Evolutionary conservation across 2,329 filamentous ascomycete species (phyloP).

Genomic region (Parasarocladium wereldwijsianum): DNA sequence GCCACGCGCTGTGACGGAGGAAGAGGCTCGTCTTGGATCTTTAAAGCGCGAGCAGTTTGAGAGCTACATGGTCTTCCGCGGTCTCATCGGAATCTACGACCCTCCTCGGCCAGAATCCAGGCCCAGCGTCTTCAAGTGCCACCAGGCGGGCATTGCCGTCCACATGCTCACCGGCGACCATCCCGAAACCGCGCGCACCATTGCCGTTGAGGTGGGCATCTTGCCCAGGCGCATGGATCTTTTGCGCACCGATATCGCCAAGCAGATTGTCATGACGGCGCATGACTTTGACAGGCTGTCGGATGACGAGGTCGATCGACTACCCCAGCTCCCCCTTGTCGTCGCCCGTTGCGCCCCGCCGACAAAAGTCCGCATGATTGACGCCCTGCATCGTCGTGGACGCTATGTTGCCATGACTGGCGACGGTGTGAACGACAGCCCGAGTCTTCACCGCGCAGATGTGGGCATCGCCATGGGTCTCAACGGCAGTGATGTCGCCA

Average conservation of each 20-base stretch:
- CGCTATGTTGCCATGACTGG: slow-evolving; percentile 55
- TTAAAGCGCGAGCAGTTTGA: slow-evolving; percentile 22
- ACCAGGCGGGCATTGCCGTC: slow-evolving; percentile 43
- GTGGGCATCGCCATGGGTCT: slow-evolving; percentile 56
- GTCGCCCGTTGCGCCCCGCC: slow-evolving; percentile 56
- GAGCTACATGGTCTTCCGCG: slow-evolving; percentile 43
- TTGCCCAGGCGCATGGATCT: slow-evolving; percentile 30
- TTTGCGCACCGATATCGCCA: slow-evolving; percentile 34
- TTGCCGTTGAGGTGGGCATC: slow-evolving; percentile 45
- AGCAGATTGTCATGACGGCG: slow-evolving; percentile 47
- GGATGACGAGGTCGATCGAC: slow-evolving; percentile 45
- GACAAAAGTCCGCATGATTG: slow-evolving; percentile 63
- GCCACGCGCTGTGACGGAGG: slow-evolving; percentile 8
- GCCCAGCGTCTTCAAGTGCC: slow-evolving; percentile 37
- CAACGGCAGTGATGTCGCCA: slow-evolving; percentile 54
- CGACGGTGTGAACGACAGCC: slow-evolving; percentile 57
- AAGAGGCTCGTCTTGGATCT: slow-evolving; percentile 15
- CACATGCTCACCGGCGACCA: slow-evolving; percentile 55
- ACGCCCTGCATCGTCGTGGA: slow-evolving; percentile 50
- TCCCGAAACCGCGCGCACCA: slow-evolving; percentile 43
- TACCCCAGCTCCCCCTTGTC: slow-evolving; percentile 49
- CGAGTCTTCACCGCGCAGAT: slow-evolving; percentile 50
- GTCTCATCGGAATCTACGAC: slow-evolving; percentile 53
- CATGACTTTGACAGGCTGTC: slow-evolving; percentile 47
- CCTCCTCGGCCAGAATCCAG: slow-evolving; percentile 48